Percentiles rank a stretch among this genome's conserved stretches.
phyloP scores from a whole-genome alignment of 2,329 filamentous ascomycete species.

The Beauveria asiatica region DNA sequence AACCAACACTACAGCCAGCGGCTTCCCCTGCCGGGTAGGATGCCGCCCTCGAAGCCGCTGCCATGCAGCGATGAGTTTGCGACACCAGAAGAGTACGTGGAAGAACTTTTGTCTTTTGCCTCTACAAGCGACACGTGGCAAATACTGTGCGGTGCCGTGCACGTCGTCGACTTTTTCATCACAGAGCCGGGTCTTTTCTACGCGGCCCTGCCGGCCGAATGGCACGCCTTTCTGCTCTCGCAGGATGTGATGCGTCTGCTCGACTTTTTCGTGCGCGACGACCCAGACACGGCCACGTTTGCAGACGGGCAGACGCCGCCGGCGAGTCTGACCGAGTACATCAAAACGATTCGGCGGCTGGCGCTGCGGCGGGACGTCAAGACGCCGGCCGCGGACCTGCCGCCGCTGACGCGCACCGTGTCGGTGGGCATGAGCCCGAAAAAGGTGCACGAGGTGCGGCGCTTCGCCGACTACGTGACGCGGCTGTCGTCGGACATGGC shows the following conservation, averaged over 20 bases:
- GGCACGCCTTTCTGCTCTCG: conserved; percentile 68
- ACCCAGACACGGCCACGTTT: conserved; percentile 40
- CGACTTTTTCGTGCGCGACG: conserved; percentile 71
- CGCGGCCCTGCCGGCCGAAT: conserved; percentile 65
- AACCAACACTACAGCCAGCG: neutral
- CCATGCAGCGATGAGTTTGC: conserved; percentile 64
- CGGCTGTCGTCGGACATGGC: conserved; percentile 50
- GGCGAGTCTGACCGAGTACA: conserved; percentile 59
- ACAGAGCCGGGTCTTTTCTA: conserved; percentile 75
- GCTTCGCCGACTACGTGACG: conserved; percentile 82
- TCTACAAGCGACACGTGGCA: conserved; percentile 69
- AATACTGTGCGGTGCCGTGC: conserved; percentile 90
- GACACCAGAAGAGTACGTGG: conserved; percentile 67
- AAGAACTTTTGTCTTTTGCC: conserved; percentile 68
- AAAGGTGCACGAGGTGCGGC: conserved; percentile 86
- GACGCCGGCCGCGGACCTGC: conserved; percentile 33
- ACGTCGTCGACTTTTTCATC: conserved; percentile 94
- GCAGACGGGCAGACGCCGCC: conserved; percentile 32
- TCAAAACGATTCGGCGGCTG: conserved; percentile 60
- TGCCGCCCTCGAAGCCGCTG: conserved; percentile 47
- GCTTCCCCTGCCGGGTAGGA: conserved; percentile 17
- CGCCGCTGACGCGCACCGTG: conserved; percentile 59
- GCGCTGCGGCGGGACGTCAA: conserved; percentile 56
- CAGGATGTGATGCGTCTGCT: conserved; percentile 68
- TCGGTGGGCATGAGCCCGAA: conserved; percentile 92